These are phyloP conservation scores for Silene uniflora DNA, from an alignment of 148 eudicot genomes.

Conservation along the genomic window DNA sequence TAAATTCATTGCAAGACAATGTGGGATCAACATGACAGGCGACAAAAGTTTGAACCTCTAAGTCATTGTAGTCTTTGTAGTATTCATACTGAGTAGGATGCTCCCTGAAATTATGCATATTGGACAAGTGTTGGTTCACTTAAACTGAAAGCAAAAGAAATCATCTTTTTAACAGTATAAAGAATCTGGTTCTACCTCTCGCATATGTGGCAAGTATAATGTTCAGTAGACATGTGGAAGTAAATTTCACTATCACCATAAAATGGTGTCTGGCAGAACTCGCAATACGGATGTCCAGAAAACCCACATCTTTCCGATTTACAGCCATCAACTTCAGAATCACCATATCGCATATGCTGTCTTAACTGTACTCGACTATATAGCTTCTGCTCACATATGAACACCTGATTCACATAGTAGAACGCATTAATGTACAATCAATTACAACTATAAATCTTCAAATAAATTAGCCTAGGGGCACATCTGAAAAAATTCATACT, in stretches of 20 bases:
- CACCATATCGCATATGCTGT: slow-evolving; percentile 68
- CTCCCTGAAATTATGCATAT: slow-evolving; percentile 52
- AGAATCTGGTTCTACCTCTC: slow-evolving; percentile 52
- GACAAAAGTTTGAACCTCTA: slow-evolving; percentile 57
- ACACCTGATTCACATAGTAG: slow-evolving; percentile 51
- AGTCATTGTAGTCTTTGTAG: slow-evolving; percentile 78
- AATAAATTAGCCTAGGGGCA: background rate
- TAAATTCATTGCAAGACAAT: slow-evolving; percentile 3
- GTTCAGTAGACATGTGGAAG: slow-evolving; percentile 80
- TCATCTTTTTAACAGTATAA: slow-evolving; percentile 13
- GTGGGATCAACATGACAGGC: slow-evolving; percentile 3
- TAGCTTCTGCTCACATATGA: slow-evolving; percentile 86
- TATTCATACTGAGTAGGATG: slow-evolving; percentile 65
- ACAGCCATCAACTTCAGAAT: slow-evolving; percentile 79
- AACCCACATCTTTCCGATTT: slow-evolving; percentile 96
- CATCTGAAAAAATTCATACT: background rate
- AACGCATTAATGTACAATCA: background rate
- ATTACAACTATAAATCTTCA: background rate
- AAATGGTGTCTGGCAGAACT: slow-evolving; percentile 76
- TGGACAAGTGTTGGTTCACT: slow-evolving; percentile 18
- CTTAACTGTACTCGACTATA: slow-evolving; percentile 68
- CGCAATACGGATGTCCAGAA: slow-evolving; percentile 79
- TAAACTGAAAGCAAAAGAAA: slow-evolving; percentile 23
- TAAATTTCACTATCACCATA: slow-evolving; percentile 93
- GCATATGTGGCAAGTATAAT: slow-evolving; percentile 83